These are phyloP conservation scores for Panellus pusillus DNA, from an alignment of 768 basidiomycete genomes.

Conservation along the genomic window DNA sequence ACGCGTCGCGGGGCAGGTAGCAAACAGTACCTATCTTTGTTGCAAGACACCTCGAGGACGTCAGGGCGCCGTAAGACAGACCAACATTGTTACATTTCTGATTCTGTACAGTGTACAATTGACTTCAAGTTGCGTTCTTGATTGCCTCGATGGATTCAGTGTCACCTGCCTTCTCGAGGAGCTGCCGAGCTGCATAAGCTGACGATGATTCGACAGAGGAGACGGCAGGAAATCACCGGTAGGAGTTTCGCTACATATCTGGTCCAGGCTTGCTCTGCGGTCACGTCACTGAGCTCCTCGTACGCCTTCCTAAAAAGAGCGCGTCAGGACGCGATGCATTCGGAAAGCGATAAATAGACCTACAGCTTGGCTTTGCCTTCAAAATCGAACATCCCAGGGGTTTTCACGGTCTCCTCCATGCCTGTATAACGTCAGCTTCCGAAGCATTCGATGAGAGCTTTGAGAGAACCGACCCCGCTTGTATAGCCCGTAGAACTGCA, in stretches of 20 bases:
- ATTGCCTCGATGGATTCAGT: constrained; percentile 60
- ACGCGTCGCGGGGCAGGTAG: background rate
- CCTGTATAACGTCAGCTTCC: constrained; percentile 39
- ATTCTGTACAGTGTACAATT: background rate
- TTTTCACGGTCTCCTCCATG: constrained; percentile 63
- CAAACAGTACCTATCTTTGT: background rate
- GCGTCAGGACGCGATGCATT: constrained; percentile 11
- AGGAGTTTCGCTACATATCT: constrained; percentile 78
- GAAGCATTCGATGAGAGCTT: constrained; percentile 7
- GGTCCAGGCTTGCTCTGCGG: constrained; percentile 67
- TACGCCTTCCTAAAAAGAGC: constrained; percentile 75
- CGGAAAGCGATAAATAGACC: constrained; percentile 18
- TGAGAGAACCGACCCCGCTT: constrained; percentile 73
- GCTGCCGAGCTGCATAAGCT: constrained; percentile 34
- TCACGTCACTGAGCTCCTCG: constrained; percentile 67
- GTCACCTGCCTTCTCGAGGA: constrained; percentile 53
- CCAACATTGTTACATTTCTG: background rate
- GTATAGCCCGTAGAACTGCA: constrained; percentile 89
- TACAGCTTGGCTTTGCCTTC: constrained; percentile 90
- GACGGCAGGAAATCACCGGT: constrained; percentile 41
- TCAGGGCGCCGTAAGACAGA: background rate
- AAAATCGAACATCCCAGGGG: constrained; percentile 82
- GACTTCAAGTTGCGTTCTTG: constrained; percentile 41
- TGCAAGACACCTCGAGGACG: background rate
- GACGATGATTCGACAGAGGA: background rate